Evolutionary conservation across 495 filamentous ascomycete genomes (phyloP).

Genomic region (Ramalina peruviana): DNA sequence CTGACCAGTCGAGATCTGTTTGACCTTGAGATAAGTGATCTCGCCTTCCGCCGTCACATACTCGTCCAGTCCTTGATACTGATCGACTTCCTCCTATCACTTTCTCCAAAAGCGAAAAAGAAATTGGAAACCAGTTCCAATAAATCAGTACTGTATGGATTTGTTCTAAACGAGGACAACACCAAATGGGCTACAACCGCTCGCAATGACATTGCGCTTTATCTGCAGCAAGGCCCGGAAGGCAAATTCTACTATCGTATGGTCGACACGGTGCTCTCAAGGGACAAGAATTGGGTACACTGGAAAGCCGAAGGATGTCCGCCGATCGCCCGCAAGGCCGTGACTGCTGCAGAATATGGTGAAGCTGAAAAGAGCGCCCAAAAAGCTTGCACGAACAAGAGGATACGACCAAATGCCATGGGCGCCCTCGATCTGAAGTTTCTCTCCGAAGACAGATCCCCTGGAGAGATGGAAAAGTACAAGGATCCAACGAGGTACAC

Average conservation of each 20-base stretch:
- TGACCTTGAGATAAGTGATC: slow-evolving; percentile 88
- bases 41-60: slow-evolving; percentile 85
- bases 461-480: slow-evolving; percentile 41
- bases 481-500: slow-evolving; percentile 40
- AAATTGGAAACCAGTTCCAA: slow-evolving; percentile 57
- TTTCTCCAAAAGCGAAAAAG: slow-evolving; percentile 69
- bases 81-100: slow-evolving; percentile 79
- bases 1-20: slow-evolving; percentile 90
- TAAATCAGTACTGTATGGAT: slow-evolving; percentile 74
- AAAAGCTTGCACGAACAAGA: slow-evolving; percentile 51
- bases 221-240: slow-evolving; percentile 62
- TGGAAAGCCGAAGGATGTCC: slow-evolving; percentile 95
- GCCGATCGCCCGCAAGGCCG: slow-evolving; percentile 58
- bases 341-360: slow-evolving; percentile 50
- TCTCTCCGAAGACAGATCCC: slow-evolving; percentile 46
- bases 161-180: slow-evolving; percentile 67
- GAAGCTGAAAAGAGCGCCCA: slow-evolving; percentile 48
- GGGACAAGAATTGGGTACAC: slow-evolving; percentile 95
- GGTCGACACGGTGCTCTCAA: slow-evolving; percentile 84
- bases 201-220: slow-evolving; percentile 57
- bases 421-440: slow-evolving; percentile 64
- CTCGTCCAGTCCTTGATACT: slow-evolving; percentile 89
- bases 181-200: slow-evolving; percentile 68
- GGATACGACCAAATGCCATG: slow-evolving; percentile 49
- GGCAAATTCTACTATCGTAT: slow-evolving; percentile 90